phyloP scores from a whole-genome alignment of 768 basidiomycete genomes.

The Kwoniella sp. region DNA sequence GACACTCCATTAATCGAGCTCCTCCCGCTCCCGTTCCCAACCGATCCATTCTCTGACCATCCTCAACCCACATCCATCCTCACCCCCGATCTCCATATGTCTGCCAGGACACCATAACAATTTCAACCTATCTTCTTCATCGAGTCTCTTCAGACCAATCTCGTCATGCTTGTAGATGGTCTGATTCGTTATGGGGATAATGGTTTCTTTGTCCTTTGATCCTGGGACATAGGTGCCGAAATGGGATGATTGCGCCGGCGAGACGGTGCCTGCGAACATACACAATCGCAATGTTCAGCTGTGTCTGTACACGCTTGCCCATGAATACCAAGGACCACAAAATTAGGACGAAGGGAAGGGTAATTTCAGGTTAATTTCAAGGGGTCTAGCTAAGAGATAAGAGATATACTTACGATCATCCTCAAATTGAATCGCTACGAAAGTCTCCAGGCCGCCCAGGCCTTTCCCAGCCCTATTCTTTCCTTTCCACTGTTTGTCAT shows the following conservation, averaged over 20 bases:
- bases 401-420: slow-evolving; percentile 48
- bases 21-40: slow-evolving; percentile 6
- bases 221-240: slow-evolving; percentile 45
- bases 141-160: slow-evolving; percentile 45
- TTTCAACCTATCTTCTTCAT: slow-evolving; percentile 31
- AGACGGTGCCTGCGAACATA: slow-evolving; percentile 44
- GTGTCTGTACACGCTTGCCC: too few species aligned
- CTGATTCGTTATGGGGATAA: slow-evolving; percentile 35
- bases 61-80: slow-evolving; percentile 42
- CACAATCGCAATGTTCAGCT: too few species aligned
- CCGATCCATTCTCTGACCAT: slow-evolving; percentile 48
- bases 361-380: too few species aligned
- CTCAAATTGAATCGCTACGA: slow-evolving; percentile 52
- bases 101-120: slow-evolving; percentile 48
- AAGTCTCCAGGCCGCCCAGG: slow-evolving; percentile 30
- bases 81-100: slow-evolving; percentile 53
- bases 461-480: slow-evolving; percentile 31
- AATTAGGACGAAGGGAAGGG: too few species aligned
- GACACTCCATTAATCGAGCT: too few species aligned
- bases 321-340: too few species aligned
- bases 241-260: slow-evolving; percentile 51
- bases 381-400: too few species aligned
- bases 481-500: slow-evolving; percentile 12
- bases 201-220: slow-evolving; percentile 28
- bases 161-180: slow-evolving; percentile 45